Base-by-base conservation (phyloP, 768 basidiomycete species). In the Pholiota molesta region DNA sequence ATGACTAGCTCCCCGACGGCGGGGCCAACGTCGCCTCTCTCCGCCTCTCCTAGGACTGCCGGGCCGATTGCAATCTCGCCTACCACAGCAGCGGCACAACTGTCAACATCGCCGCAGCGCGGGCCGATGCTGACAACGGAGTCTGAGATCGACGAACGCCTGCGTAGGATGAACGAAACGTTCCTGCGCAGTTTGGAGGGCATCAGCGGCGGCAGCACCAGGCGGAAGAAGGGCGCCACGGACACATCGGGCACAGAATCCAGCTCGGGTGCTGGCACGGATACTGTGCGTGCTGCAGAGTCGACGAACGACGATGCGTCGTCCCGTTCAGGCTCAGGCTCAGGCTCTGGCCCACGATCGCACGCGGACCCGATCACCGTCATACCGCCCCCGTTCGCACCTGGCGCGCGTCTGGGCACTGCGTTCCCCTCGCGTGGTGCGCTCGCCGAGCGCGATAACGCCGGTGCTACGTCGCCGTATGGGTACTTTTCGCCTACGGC, bases 111-210 rank as follows among this genome's bases (percentile, higher is more conserved):
- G 2, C 71, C 74, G 7, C 61, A 60, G 21, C 65, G 72, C 26
- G 84, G 82, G 9, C 80, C 85, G 17, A 83, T 90, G 81, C 74
- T 90, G 33, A 88, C 88, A n/a, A 85, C 79, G 31, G 85, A 83
- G 64, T 78, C 80, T 4, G 90, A 87, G 59, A 85, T 92, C 2
- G 88, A 90, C 56, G 86, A 86, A 71, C 77, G 83, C 63, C 70
- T 92, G 57, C 76, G 75, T 52, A 78, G 79, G 73, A 89, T 92
- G 90, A 85, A 90, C 60, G 87, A 87, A 65, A 77, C 79, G 44
- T 92, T 92, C 71, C 64, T 85, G 67, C 82, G 81, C 59, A 89
- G 86, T 52, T 73, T 92, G 33, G 84, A 86, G 60, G 87, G 86
- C 17, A 75, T 91, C 1, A 82, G 81, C 2, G 73, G 68, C 47